phyloP scores from a whole-genome alignment of 176 grass and related monocot genomes.

The Carex cristatella region DNA sequence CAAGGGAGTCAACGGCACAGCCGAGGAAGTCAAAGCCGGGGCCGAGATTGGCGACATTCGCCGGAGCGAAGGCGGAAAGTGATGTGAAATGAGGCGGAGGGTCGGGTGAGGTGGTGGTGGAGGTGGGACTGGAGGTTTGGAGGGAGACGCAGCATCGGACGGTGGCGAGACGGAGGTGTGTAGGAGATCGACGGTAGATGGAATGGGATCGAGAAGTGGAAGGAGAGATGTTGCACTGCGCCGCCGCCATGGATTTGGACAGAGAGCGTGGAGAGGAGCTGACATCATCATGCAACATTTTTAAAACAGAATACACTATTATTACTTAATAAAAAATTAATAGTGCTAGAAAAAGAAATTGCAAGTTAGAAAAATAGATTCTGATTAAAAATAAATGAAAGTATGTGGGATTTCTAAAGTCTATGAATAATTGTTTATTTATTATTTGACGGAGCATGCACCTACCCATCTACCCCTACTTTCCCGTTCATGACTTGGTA shows the following conservation, averaged over 20 bases:
- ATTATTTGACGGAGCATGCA: not conserved
- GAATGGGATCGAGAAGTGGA: slow-evolving; percentile 5
- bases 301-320: too few relatives aligned
- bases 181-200: not conserved
- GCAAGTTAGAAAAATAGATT: not conserved
- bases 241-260: slow-evolving; percentile 16
- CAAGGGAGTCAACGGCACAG: slow-evolving; percentile 32
- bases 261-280: not conserved
- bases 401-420: too few relatives aligned
- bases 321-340: not conserved
- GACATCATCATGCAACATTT: too few relatives aligned
- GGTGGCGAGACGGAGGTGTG: not conserved
- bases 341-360: not conserved
- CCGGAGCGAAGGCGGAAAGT: slow-evolving; percentile 49
- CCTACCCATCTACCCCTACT: not conserved
- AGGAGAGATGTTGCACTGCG: slow-evolving; percentile 10
- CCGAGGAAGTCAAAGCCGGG: slow-evolving; percentile 53
- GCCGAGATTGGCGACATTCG: slow-evolving; percentile 39
- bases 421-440: not conserved
- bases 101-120: slow-evolving; percentile 40
- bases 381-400: not conserved
- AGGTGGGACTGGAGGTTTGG: slow-evolving; percentile 26
- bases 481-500: not conserved
- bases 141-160: not conserved
- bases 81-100: slow-evolving; percentile 47